Evolutionary conservation across 108 stramenopile genomes (phyloP).

Genomic region (Skeletonema costatum): DNA sequence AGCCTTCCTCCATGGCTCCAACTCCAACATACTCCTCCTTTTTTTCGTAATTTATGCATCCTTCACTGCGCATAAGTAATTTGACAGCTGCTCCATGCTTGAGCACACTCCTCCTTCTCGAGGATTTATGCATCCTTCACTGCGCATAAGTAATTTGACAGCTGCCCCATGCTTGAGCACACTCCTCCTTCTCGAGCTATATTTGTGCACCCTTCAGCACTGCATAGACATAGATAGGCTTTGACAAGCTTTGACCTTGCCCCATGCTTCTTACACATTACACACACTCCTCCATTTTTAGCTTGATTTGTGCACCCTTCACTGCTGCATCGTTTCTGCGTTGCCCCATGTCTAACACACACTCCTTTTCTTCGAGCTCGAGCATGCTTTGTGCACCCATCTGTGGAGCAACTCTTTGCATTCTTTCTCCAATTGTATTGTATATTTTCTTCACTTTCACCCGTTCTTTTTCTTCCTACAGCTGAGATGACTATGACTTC

Average conservation of each 20-base stretch:
- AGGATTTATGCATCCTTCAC: background rate
- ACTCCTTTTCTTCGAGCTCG: too few relatives aligned
- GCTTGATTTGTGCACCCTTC: too few relatives aligned
- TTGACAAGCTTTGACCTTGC: background rate
- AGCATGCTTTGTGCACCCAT: too few relatives aligned
- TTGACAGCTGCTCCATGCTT: background rate
- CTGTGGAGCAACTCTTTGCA: too few relatives aligned
- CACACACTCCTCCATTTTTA: background rate
- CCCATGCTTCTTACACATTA: background rate
- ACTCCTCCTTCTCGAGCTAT: background rate
- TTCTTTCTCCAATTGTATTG: too few relatives aligned
- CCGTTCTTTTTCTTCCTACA: too few relatives aligned
- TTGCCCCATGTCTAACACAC: too few relatives aligned
- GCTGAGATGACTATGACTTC: too few relatives aligned
- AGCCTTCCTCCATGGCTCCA: background rate
- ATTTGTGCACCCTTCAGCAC: background rate
- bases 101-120: background rate
- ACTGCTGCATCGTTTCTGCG: too few relatives aligned
- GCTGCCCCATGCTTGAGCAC: background rate
- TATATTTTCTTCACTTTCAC: too few relatives aligned
- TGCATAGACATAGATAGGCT: background rate
- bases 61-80: background rate
- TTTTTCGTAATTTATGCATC: background rate
- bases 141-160: background rate
- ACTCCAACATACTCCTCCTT: background rate